Evolutionary conservation across 148 eudicot species (phyloP), one percentile per base, ranked within the genome.

Genomic region (Agrostemma githago): DNA sequence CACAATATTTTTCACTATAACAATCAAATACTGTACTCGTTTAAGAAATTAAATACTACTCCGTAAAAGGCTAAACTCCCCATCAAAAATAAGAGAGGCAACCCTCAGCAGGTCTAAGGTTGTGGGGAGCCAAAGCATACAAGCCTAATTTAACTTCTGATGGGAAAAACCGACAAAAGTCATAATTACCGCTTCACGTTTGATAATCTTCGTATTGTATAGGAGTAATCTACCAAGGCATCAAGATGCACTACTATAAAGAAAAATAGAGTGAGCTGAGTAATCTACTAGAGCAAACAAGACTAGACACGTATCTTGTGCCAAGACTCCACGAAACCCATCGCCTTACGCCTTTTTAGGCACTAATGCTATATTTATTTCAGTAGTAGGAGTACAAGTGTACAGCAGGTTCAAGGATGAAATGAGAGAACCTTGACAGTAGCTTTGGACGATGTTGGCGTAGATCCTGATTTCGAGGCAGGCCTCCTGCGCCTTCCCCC

Each of bases 401-500:
- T 16, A 62, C 11, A 56, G n/a, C 20, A 39, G 5, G 46, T 6
- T 10, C 1, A 38, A 38, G 60, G 56, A 37, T 8, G 39, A 62
- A 19, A 62, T 51, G 39, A 12, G 19, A 39, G 48, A 82, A 96
- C 99, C 99, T 96, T 92, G 59, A 82, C 65, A 75, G 94, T 82
- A 77, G 87, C 77, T 74, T 83, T 90, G 71, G 94, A 70, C 67
- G 93, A 83, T 53, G 86, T 66, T 21, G 89, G 77, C 71, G 77
- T 72, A 41, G 97, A 82, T 73, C 76, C 80, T 68, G 81, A 79
- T 72, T 73, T 76, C 56, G 83, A 85, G 74, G 73, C 77, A n/a
- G 53, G 78, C 77, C 97, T 86, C 83, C 82, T 89, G 42, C 99
- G 97, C 84, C 92, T 96, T 75, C 79, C 90, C 1, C 92, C 98